These are phyloP conservation scores for Alternaria atra DNA, from an alignment of 2,329 filamentous ascomycete genomes.

Conservation along the genomic window DNA sequence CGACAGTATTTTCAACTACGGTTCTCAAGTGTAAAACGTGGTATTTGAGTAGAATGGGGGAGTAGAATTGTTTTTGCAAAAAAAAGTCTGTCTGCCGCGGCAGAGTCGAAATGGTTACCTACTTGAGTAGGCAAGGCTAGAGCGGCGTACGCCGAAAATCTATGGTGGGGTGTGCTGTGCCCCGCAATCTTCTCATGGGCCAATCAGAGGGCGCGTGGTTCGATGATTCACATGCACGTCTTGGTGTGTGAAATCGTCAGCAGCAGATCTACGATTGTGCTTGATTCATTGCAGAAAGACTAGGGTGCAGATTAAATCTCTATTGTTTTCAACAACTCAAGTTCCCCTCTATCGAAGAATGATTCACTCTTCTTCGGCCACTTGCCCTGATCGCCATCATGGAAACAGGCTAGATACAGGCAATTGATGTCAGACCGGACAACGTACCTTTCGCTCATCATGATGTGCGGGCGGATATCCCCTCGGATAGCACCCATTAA, in stretches of 20 bases:
- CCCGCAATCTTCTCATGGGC: constrained; percentile 1
- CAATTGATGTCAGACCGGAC: neutral
- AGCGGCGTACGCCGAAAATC: constrained; percentile 20
- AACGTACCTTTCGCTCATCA: constrained; percentile 17
- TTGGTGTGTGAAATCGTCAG: neutral
- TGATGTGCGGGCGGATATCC: neutral
- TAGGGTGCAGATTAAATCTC: neutral
- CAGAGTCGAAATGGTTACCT: constrained; percentile 18
- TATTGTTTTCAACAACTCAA: neutral
- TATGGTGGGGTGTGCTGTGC: constrained; percentile 12
- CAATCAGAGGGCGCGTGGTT: constrained; percentile 3
- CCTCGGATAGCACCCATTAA: neutral
- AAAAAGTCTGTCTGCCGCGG: constrained; percentile 20
- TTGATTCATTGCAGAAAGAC: neutral
- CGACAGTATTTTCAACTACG: constrained; percentile 11
- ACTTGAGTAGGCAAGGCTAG: constrained; percentile 18
- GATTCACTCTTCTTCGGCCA: neutral
- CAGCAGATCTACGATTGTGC: neutral
- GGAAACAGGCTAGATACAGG: constrained; percentile 17
- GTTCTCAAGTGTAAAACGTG: neutral
- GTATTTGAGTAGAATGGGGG: constrained; percentile 1
- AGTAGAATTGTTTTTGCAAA: constrained; percentile 3
- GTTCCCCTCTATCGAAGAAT: constrained; percentile 12
- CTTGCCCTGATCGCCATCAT: constrained; percentile 5
- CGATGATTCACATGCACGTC: constrained; percentile 1